Conservation (phyloP, 1,284 basidiomycete species). For the Leccinum cinnamomeum region DNA sequence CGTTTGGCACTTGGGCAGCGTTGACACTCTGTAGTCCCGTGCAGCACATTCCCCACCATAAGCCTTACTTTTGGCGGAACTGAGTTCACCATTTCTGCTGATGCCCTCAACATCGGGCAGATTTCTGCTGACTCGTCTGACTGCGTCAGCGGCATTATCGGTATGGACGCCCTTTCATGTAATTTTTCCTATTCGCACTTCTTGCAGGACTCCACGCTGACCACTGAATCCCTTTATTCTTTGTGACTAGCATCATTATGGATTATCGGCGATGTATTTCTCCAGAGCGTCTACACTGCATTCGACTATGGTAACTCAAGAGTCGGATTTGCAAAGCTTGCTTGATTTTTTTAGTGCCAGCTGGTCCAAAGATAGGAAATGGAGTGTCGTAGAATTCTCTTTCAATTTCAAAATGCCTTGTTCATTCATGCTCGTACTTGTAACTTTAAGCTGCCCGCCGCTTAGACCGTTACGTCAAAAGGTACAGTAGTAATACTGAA, state of each 20-base stretch:
- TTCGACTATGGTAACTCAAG: background rate
- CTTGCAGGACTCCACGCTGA: background rate
- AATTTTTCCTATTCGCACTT: background rate
- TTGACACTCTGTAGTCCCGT: conserved; percentile 38
- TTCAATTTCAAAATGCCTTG: no score
- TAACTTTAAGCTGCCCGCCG: no score
- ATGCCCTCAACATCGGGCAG: conserved; percentile 39
- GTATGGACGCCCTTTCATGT: background rate
- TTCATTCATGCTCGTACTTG: no score
- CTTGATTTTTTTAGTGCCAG: background rate
- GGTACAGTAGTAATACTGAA: no score
- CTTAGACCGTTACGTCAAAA: no score
- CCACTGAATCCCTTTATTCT: background rate
- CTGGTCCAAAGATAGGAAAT: background rate
- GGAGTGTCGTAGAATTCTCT: background rate
- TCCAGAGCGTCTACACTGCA: background rate
- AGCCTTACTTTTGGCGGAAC: conserved; percentile 44
- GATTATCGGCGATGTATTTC: background rate
- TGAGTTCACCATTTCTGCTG: conserved; percentile 38
- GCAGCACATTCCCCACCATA: conserved; percentile 36
- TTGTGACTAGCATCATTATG: background rate
- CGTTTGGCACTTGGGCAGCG: background rate
- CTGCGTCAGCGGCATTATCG: conserved; percentile 33
- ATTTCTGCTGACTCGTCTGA: conserved; percentile 27
- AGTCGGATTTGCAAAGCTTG: background rate